These are phyloP conservation scores for Eimeria maxima DNA, from an alignment of 169 alveolate species.

Conservation along the genomic window DNA sequence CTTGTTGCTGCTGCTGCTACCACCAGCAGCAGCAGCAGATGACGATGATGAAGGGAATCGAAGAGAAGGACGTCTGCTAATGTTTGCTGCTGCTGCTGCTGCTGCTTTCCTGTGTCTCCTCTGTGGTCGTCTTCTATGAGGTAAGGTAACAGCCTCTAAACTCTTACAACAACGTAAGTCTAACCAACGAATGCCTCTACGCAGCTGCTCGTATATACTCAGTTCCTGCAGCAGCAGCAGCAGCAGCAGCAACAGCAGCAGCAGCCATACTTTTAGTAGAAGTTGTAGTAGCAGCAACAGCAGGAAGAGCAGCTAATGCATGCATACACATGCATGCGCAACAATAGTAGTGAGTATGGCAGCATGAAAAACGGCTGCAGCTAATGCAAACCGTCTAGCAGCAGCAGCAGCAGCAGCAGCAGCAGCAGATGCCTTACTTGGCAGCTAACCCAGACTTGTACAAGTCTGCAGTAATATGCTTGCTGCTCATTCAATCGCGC, in stretches of 20 bases:
- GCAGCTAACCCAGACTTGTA: constrained; percentile 74
- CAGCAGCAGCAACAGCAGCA: constrained; percentile 46
- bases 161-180: constrained; percentile 74
- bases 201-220: constrained; percentile 75
- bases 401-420: constrained; percentile 9
- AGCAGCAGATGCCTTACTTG: constrained; percentile 41
- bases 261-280: constrained; percentile 13
- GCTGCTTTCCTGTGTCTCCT: constrained; percentile 12
- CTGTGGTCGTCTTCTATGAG: neutral
- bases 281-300: neutral
- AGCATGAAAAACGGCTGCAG: too few species aligned
- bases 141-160: constrained; percentile 13
- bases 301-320: neutral
- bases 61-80: neutral
- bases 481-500: constrained; percentile 22
- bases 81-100: neutral
- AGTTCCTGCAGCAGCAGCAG: constrained; percentile 58
- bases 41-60: neutral
- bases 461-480: constrained; percentile 21
- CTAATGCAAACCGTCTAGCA: neutral
- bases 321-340: too few species aligned
- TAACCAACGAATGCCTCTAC: constrained; percentile 77
- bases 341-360: too few species aligned
- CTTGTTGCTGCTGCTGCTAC: constrained; percentile 49
- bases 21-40: neutral